These are phyloP conservation scores for Chamaecyparis obtusa DNA, from an alignment of 75 land plant genomes.

Conservation along the genomic window DNA sequence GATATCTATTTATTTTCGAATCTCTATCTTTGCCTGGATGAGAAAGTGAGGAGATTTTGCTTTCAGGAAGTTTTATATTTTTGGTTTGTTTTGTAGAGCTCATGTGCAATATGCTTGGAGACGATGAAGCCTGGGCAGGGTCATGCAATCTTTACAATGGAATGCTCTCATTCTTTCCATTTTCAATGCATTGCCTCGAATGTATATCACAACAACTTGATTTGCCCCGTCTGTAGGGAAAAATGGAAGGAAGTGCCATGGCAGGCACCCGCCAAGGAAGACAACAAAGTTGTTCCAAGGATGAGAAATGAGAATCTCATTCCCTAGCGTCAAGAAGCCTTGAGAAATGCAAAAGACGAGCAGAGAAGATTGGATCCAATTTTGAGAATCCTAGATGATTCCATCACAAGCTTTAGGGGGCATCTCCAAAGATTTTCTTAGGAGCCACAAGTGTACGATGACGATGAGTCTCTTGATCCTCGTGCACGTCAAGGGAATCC, in stretches of 20 bases:
- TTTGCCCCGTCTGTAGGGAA: conserved; percentile 73
- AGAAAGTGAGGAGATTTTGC: not conserved
- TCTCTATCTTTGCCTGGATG: too few species aligned
- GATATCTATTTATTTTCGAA: too few species aligned
- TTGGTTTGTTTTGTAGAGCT: conserved; percentile 27
- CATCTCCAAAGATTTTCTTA: conserved; percentile 22
- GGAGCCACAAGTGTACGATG: conserved; percentile 59
- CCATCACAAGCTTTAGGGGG: conserved; percentile 24
- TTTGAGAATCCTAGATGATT: conserved; percentile 35
- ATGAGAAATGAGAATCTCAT: not conserved
- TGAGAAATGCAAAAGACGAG: conserved; percentile 1
- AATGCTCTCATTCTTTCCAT: conserved; percentile 86
- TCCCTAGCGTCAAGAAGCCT: conserved; percentile 4
- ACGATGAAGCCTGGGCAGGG: conserved; percentile 41
- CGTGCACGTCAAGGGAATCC: too few species aligned
- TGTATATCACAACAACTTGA: conserved; percentile 35
- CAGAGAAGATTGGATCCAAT: conserved; percentile 29
- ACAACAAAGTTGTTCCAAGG: not conserved
- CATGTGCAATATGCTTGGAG: conserved; percentile 83
- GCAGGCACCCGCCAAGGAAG: conserved; percentile 27
- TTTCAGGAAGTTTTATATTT: not conserved
- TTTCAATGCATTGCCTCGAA: conserved; percentile 71
- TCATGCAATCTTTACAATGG: conserved; percentile 76
- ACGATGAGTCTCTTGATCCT: conserved; percentile 74
- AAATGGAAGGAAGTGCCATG: conserved; percentile 67